These are phyloP conservation scores for Spiraea crenata DNA, from an alignment of 331 rosid species.

Conservation along the genomic window DNA sequence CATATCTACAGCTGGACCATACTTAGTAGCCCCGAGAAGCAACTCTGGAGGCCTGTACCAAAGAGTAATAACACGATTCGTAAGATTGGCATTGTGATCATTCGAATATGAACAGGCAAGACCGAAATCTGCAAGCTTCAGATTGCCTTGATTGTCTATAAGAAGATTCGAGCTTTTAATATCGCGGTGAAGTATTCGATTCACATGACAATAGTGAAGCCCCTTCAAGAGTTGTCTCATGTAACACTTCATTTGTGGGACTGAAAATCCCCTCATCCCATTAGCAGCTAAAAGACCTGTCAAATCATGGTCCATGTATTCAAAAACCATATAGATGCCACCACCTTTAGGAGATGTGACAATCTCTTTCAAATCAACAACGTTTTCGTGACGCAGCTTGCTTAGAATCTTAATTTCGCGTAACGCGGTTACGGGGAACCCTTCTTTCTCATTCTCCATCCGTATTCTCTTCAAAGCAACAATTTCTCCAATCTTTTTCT, in stretches of 20 bases:
- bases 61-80: constrained; percentile 93
- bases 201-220: constrained; percentile 93
- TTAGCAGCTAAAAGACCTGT: constrained; percentile 82
- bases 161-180: constrained; percentile 97
- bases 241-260: constrained; percentile 97
- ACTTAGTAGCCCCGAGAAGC: constrained; percentile 87
- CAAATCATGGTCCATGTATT: constrained; percentile 99
- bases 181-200: constrained; percentile 97
- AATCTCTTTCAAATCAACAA: constrained; percentile 85
- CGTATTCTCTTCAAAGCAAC: constrained; percentile 94
- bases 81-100: constrained; percentile 92
- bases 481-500: constrained; percentile 80
- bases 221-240: constrained; percentile 94
- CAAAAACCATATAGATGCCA: constrained; percentile 97
- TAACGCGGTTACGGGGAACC: constrained; percentile 96
- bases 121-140: constrained; percentile 98
- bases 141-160: constrained; percentile 92
- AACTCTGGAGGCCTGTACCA: constrained; percentile 99
- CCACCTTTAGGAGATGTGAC: constrained; percentile 97
- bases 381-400: constrained; percentile 95
- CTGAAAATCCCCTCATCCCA: constrained; percentile 86
- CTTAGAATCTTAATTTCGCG: constrained; percentile 95
- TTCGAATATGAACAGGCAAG: constrained; percentile 90
- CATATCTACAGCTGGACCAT: constrained; percentile 98
- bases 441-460: constrained; percentile 97